Evolutionary conservation across 108 stramenopile species (phyloP).

Genomic region (Stephanodiscus minutulus): DNA sequence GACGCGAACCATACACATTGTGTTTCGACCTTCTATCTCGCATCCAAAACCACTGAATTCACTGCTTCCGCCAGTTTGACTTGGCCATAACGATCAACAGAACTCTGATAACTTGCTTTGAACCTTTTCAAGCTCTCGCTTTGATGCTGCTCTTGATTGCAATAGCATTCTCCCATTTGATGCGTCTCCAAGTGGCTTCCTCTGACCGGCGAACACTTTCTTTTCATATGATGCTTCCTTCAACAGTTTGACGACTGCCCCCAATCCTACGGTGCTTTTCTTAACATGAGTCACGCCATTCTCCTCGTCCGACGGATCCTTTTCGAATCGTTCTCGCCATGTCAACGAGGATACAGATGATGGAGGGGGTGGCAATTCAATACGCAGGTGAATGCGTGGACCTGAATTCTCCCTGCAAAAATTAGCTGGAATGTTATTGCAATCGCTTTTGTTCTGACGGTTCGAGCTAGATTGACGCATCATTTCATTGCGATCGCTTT

Average conservation of each 20-base stretch:
- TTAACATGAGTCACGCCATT: neutral
- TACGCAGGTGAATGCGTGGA: too few species aligned
- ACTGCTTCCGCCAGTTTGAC: neutral
- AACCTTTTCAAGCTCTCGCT: conserved; percentile 14
- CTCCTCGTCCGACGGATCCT: neutral
- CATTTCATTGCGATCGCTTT: too few species aligned
- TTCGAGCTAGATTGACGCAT: too few species aligned
- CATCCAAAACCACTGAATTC: neutral
- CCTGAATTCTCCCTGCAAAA: too few species aligned
- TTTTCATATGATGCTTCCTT: conserved; percentile 14
- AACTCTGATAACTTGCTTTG: conserved; percentile 16
- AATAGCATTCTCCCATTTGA: conserved; percentile 7
- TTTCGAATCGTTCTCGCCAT: too few species aligned
- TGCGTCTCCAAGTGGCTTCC: conserved; percentile 14
- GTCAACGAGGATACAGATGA: too few species aligned
- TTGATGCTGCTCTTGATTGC: conserved; percentile 4
- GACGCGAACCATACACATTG: too few species aligned
- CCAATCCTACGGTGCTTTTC: conserved; percentile 5
- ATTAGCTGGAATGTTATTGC: too few species aligned
- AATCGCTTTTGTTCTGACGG: too few species aligned
- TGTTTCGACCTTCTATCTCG: too few species aligned
- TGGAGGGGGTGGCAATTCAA: too few species aligned
- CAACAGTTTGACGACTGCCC: conserved; percentile 3
- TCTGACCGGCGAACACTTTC: conserved; percentile 1
- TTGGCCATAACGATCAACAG: neutral